These are phyloP conservation scores for Lactifluus rugatus DNA, from an alignment of 768 basidiomycete genomes.

Conservation along the genomic window DNA sequence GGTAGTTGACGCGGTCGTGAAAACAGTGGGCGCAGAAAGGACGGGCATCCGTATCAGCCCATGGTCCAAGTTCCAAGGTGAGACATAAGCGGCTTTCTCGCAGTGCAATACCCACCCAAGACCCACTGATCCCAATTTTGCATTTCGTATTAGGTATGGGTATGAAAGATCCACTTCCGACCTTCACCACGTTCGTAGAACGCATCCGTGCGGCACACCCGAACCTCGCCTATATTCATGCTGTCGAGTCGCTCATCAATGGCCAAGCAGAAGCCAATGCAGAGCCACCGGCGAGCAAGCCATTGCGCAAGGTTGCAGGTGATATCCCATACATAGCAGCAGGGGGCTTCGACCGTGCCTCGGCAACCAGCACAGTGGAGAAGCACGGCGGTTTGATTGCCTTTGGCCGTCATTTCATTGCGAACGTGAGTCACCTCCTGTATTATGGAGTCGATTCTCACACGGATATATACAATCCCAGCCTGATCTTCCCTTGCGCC, in stretches of 20 bases:
- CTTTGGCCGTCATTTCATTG: neutral
- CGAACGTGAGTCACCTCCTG: neutral
- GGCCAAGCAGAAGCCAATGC: neutral
- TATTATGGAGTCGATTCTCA: neutral
- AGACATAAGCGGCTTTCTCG: neutral
- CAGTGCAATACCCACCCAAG: neutral
- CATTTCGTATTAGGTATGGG: conserved; percentile 3
- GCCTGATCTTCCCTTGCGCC: conserved; percentile 16
- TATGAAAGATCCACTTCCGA: conserved; percentile 10
- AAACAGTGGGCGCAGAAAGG: conserved; percentile 31
- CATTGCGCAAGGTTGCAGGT: too few species aligned
- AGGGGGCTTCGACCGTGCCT: neutral
- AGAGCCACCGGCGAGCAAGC: too few species aligned
- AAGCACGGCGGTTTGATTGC: conserved; percentile 1
- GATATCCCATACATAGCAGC: neutral
- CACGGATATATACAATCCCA: neutral
- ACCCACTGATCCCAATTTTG: neutral
- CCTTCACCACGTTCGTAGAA: neutral
- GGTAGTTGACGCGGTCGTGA: conserved; percentile 28
- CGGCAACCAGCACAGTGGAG: neutral
- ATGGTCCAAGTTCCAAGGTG: conserved; percentile 25
- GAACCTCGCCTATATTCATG: conserved; percentile 7
- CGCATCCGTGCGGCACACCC: conserved; percentile 1
- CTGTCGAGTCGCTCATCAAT: neutral
- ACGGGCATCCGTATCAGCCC: conserved; percentile 33